Conservation (phyloP, 2,329 filamentous ascomycete species). For the Penicillium thymicola region DNA sequence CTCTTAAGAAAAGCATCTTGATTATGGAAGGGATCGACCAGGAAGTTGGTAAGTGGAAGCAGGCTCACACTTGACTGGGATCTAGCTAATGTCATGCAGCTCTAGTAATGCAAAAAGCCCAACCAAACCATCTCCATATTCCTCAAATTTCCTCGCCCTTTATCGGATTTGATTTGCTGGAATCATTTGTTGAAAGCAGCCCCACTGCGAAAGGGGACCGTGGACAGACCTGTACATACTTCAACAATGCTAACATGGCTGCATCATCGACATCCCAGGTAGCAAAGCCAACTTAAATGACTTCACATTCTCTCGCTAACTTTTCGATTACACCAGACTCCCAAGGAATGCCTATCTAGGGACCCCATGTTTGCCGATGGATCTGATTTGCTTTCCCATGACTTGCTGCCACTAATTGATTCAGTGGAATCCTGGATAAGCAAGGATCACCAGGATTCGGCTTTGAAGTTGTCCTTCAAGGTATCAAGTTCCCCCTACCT, state of each 20-base stretch:
- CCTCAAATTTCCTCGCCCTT: slow-evolving; percentile 15
- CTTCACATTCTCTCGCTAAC: background rate
- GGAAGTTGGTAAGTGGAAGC: slow-evolving; percentile 56
- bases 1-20: slow-evolving; percentile 32
- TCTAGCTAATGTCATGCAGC: slow-evolving; percentile 13
- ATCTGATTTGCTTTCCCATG: slow-evolving; percentile 7
- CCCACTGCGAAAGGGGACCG: background rate
- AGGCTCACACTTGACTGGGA: background rate
- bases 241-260: background rate
- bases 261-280: slow-evolving; percentile 11
- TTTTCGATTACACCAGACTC: slow-evolving; percentile 9
- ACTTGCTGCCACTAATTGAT: slow-evolving; percentile 38
- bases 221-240: slow-evolving; percentile 15
- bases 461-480: slow-evolving; percentile 33
- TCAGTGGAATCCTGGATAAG: slow-evolving; percentile 30
- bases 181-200: slow-evolving; percentile 2
- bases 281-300: background rate
- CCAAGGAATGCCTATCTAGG: slow-evolving; percentile 22
- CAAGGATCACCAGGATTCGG: slow-evolving; percentile 21
- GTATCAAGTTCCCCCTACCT: slow-evolving; percentile 20
- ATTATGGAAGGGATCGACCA: slow-evolving; percentile 57
- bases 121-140: slow-evolving; percentile 15
- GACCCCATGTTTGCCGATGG: slow-evolving; percentile 17
- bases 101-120: slow-evolving; percentile 12
- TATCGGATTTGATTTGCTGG: slow-evolving; percentile 10